phyloP scores from a whole-genome alignment of 2,329 filamentous ascomycete genomes.

The Apiospora kogelbergensis region DNA sequence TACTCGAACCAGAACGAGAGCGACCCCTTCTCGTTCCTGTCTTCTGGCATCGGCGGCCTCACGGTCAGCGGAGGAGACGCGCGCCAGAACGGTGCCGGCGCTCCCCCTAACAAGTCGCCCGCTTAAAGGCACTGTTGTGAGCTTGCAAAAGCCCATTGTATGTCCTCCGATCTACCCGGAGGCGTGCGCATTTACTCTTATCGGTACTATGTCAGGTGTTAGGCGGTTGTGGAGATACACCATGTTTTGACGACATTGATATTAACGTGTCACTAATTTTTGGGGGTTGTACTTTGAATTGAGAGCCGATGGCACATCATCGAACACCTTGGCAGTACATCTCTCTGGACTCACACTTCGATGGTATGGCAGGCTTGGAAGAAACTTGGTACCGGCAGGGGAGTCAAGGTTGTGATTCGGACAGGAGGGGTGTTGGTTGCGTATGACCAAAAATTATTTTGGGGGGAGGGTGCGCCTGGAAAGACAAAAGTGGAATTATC shows the following conservation, averaged over 20 bases:
- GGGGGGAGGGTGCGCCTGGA: constrained; percentile 40
- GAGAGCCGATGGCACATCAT: constrained; percentile 42
- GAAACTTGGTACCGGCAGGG: constrained; percentile 39
- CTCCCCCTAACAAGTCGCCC: constrained; percentile 59
- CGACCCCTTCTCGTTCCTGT: constrained; percentile 80
- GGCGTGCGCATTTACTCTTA: not conserved
- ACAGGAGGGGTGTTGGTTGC: constrained; percentile 30
- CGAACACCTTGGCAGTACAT: constrained; percentile 42
- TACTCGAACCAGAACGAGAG: constrained; percentile 66
- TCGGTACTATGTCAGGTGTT: constrained; percentile 1
- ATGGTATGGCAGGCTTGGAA: constrained; percentile 41
- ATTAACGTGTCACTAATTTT: constrained; percentile 25
- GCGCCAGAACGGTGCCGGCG: constrained; percentile 61
- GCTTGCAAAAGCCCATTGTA: constrained; percentile 14
- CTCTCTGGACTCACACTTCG: constrained; percentile 43
- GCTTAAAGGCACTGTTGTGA: constrained; percentile 40
- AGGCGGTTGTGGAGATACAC: constrained; percentile 2
- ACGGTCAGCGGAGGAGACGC: constrained; percentile 67
- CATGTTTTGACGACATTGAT: constrained; percentile 14
- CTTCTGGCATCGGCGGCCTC: constrained; percentile 69
- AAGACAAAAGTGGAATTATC: constrained; percentile 36
- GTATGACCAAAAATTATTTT: constrained; percentile 25
- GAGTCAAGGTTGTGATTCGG: constrained; percentile 31
- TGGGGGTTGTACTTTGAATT: constrained; percentile 39
- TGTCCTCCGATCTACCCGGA: constrained; percentile 14